A percentile compares a stretch with the other conserved stretches of the same genome.
Evolutionary conservation across 1,284 basidiomycete genomes (phyloP).

Genomic region (Leccinum pachyderme): DNA sequence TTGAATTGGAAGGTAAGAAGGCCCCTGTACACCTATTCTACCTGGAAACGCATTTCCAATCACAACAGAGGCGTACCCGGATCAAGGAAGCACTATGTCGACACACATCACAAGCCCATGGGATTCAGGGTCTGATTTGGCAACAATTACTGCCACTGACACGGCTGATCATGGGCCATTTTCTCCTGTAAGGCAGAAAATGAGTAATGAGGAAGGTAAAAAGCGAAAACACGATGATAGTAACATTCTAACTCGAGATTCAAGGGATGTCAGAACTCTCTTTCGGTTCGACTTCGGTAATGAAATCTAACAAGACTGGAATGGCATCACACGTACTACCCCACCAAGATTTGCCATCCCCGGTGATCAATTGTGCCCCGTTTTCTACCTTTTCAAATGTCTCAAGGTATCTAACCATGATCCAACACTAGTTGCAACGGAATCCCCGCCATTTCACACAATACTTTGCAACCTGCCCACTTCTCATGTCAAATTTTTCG

Average conservation of each 20-base stretch:
- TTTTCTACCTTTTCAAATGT: slow-evolving; percentile 2
- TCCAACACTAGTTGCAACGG: not conserved
- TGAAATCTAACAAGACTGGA: slow-evolving; percentile 2
- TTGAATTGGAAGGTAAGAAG: slow-evolving; percentile 11
- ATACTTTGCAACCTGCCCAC: slow-evolving; percentile 54
- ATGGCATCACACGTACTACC: not conserved
- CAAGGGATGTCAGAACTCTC: slow-evolving; percentile 16
- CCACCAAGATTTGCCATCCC: not conserved
- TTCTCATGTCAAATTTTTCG: slow-evolving; percentile 71
- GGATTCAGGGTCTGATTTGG: slow-evolving; percentile 1
- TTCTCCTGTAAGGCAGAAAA: not conserved
- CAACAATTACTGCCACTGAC: not conserved
- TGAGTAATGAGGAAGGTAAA: slow-evolving; percentile 12
- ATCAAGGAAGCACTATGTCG: not conserved
- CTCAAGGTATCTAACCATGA: slow-evolving; percentile 11
- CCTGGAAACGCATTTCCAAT: not conserved
- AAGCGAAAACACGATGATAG: not conserved
- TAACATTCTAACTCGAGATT: not conserved
- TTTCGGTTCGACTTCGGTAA: slow-evolving; percentile 11
- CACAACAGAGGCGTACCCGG: slow-evolving; percentile 7
- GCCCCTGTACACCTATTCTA: not conserved
- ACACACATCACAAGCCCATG: not conserved
- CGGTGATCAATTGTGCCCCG: slow-evolving; percentile 4
- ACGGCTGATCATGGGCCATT: not conserved
- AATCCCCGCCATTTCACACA: slow-evolving; percentile 36